phyloP scores from a whole-genome alignment of 805 yeast genomes.

The Hanseniaspora clermontiae region DNA sequence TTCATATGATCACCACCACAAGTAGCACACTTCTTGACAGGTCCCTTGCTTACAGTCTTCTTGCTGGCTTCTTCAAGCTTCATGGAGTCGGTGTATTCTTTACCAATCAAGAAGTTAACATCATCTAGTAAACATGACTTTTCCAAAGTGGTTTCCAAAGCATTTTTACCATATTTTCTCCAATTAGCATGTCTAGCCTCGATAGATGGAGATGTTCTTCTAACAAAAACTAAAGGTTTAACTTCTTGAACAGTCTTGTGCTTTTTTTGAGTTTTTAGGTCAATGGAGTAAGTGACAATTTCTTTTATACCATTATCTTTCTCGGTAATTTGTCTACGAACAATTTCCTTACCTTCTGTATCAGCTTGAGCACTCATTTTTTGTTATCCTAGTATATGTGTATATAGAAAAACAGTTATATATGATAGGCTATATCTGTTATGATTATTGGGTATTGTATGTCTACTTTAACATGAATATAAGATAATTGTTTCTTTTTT shows the following conservation, averaged over 20 bases:
- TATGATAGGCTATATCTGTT: not conserved
- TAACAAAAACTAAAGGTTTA: constrained; percentile 62
- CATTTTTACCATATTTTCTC: constrained; percentile 78
- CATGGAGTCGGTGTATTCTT: constrained; percentile 65
- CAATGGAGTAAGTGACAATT: constrained; percentile 48
- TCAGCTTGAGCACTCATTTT: constrained; percentile 34
- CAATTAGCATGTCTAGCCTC: constrained; percentile 73
- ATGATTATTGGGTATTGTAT: not conserved
- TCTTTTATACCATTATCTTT: constrained; percentile 87
- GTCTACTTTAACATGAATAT: not conserved
- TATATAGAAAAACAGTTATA: not conserved
- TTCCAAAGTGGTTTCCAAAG: constrained; percentile 48
- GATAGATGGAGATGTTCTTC: constrained; percentile 68
- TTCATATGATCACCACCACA: constrained; percentile 95
- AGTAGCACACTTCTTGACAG: constrained; percentile 57
- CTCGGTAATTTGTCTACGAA: constrained; percentile 58
- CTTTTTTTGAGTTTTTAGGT: constrained; percentile 67
- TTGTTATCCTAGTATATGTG: not conserved
- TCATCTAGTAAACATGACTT: constrained; percentile 60
- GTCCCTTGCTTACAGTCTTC: constrained; percentile 33
- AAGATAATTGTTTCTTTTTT: not conserved
- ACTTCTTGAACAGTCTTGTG: constrained; percentile 79
- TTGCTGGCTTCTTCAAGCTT: constrained; percentile 52
- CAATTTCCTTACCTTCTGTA: constrained; percentile 44
- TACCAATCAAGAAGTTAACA: constrained; percentile 60